These are phyloP conservation scores for Volutella citrinella DNA, from an alignment of 2,329 filamentous ascomycete species.

Conservation along the genomic window DNA sequence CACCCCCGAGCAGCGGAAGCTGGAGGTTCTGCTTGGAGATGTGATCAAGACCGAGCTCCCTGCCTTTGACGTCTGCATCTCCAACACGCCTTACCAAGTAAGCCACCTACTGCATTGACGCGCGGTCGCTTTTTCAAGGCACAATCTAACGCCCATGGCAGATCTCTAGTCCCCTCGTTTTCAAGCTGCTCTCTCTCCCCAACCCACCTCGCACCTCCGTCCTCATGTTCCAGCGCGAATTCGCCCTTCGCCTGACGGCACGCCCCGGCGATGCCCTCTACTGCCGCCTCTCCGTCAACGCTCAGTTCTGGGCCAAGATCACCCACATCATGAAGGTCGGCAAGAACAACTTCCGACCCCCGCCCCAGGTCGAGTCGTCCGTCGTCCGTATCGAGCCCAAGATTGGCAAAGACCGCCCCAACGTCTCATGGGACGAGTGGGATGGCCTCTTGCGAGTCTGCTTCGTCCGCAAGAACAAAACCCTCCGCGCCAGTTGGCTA, in stretches of 20 bases:
- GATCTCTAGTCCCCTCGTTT: slow-evolving; percentile 89
- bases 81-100: slow-evolving; percentile 62
- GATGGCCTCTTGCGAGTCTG: slow-evolving; percentile 80
- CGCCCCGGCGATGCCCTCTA: slow-evolving; percentile 86
- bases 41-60: slow-evolving; percentile 76
- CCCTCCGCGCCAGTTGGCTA: slow-evolving; percentile 76
- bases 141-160: slow-evolving; percentile 29
- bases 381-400: slow-evolving; percentile 91
- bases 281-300: slow-evolving; percentile 86
- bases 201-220: slow-evolving; percentile 81
- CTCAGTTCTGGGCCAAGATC: slow-evolving; percentile 75
- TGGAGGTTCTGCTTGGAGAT: slow-evolving; percentile 88
- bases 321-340: slow-evolving; percentile 88
- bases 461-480: slow-evolving; percentile 80
- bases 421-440: slow-evolving; percentile 93
- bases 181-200: slow-evolving; percentile 78
- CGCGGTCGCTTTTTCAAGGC: too few relatives aligned
- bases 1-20: slow-evolving; percentile 75
- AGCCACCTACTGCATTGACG: too few relatives aligned
- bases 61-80: slow-evolving; percentile 81
- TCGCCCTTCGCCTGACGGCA: slow-evolving; percentile 85
- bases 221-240: slow-evolving; percentile 97
- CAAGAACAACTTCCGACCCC: slow-evolving; percentile 94
- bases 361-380: slow-evolving; percentile 86
- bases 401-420: slow-evolving; percentile 69